Evolutionary conservation across 192 early-diverging fungal genomes (phyloP).

Genomic region (Podila epicladia): DNA sequence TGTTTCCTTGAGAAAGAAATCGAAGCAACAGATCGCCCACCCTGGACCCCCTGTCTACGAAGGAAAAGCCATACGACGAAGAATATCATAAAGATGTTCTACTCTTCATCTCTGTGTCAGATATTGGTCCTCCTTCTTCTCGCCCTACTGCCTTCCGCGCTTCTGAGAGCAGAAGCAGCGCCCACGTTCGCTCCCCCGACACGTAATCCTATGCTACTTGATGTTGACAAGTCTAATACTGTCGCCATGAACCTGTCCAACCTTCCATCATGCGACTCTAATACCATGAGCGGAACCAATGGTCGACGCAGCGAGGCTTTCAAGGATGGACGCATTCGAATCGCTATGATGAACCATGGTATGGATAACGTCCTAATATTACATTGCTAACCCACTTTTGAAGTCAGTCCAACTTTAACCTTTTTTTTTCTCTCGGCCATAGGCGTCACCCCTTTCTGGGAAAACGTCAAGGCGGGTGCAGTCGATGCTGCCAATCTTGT

Average conservation of each 20-base stretch:
- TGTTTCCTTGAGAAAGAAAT: too few species aligned
- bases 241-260: conserved; percentile 40
- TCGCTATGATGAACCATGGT: conserved; percentile 27
- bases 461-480: conserved; percentile 4
- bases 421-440: too few species aligned
- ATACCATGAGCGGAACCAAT: conserved; percentile 28
- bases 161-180: too few species aligned
- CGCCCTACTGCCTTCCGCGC: too few species aligned
- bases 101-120: too few species aligned
- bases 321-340: conserved; percentile 21
- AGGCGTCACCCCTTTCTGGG: conserved; percentile 26
- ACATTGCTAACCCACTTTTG: too few species aligned
- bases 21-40: too few species aligned
- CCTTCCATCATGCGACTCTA: conserved; percentile 14
- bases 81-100: too few species aligned
- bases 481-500: conserved; percentile 20
- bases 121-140: too few species aligned
- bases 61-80: too few species aligned
- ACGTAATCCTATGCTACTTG: not conserved
- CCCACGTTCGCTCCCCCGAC: not conserved
- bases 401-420: too few species aligned
- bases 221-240: not conserved
- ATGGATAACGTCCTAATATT: not conserved
- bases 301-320: conserved; percentile 3
- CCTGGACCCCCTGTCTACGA: too few species aligned